Base-by-base conservation (phyloP, 768 basidiomycete species). In the Auriculariales sp. region DNA sequence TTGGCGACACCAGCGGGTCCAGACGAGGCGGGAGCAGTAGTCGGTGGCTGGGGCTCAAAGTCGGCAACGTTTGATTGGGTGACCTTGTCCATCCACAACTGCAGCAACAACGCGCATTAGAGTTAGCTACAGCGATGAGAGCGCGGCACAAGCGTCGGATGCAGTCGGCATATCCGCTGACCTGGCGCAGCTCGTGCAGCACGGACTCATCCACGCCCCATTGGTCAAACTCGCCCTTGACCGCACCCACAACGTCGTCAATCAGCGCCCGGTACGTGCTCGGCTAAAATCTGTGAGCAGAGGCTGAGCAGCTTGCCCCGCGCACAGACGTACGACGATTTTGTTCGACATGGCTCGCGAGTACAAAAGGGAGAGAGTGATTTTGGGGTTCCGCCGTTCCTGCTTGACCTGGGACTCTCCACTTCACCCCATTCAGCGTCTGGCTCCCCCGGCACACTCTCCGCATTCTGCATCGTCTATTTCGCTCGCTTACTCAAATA, bases 41-140 rank as follows among this genome's bases (percentile, higher is more conserved):
- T 62, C 12, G 66, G 58, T 6, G 69, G 62, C 5, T 48, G 46
- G 14, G 76, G 67, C 62, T 88, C 86, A 62, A 95, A 98, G 57
- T 97, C 90, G 47, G 95, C 95, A 19, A 95, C 94, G 58, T 85
- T 81, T 2, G 90, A 93, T n/a, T 82, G 81, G 32, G 95, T 76
- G 46, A 99, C 81, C 64, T 95, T 95, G 60, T 73, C 74, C 64
- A 98, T 86, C 95, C 95, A 99, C 83, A 89, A 90, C 88, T 97
- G 66, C 30, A 28, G 29, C 27, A 14, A 28, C 32, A 17, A 32
- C 14, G 17, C 15, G 28, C 35, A 36, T 39, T 31, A 27, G 28
- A 49, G 27, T 48, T 28, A 29, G 36, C 14, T 10, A n/a, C 19
- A 31, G 11, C 17, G 24, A 31, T 12, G 24, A 36, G 24, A 27